Conservation (phyloP, 176 grass and related monocot species). For the Oropetium thomaeum region DNA sequence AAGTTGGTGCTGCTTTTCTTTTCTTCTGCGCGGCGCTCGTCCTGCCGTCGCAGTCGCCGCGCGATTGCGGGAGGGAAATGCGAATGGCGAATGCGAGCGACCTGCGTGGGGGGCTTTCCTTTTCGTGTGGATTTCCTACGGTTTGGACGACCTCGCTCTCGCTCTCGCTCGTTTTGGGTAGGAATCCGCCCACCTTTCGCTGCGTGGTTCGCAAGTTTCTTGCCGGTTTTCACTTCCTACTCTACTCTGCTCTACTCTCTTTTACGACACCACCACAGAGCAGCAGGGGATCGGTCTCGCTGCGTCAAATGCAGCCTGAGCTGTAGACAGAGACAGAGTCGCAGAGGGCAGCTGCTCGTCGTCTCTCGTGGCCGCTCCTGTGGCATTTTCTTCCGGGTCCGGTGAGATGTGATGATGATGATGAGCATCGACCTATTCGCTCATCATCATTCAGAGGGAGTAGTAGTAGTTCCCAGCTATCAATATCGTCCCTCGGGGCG, state of each 20-base stretch:
- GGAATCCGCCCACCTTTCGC: slow-evolving; percentile 27
- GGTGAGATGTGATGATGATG: slow-evolving; percentile 29
- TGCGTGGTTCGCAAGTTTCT: slow-evolving; percentile 23
- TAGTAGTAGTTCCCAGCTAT: no score
- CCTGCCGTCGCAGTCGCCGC: background rate
- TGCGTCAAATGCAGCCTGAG: no score
- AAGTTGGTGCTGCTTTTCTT: slow-evolving; percentile 18
- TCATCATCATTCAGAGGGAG: no score
- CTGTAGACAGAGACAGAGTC: no score
- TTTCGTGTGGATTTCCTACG: slow-evolving; percentile 23
- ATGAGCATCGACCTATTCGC: slow-evolving; percentile 11
- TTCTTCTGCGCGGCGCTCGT: background rate
- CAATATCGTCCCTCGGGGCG: no score
- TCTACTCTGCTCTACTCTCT: no score
- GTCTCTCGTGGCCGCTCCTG: background rate
- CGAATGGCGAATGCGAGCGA: no score
- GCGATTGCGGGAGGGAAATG: background rate
- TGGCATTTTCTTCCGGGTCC: slow-evolving; percentile 18
- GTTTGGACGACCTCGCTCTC: no score
- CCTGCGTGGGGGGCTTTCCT: slow-evolving; percentile 32
- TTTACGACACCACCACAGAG: background rate
- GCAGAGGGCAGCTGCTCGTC: no score
- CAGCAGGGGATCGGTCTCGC: background rate
- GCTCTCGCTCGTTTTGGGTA: slow-evolving; percentile 25
- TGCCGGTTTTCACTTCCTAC: background rate